phyloP scores from a whole-genome alignment of 176 grass and related monocot genomes.

The Paspalum vaginatum region DNA sequence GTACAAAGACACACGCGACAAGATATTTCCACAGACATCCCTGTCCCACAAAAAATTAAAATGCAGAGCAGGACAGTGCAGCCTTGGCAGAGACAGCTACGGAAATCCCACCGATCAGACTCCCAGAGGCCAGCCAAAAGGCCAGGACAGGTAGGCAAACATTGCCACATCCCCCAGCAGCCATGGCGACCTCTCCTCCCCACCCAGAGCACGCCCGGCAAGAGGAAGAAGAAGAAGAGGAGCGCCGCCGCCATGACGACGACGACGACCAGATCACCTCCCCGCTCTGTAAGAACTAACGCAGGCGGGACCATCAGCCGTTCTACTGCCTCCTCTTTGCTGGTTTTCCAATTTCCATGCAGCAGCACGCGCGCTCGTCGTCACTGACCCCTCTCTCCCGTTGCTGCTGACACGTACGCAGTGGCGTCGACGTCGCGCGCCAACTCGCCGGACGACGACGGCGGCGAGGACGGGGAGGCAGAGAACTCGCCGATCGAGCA shows the following conservation, averaged over 20 bases:
- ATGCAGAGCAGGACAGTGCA: neutral
- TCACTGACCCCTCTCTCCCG: neutral
- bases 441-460: neutral
- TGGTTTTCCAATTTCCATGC: neutral
- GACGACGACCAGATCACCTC: slow-evolving; percentile 48
- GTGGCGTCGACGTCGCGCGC: slow-evolving; percentile 29
- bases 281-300: slow-evolving; percentile 47
- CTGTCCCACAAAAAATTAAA: neutral
- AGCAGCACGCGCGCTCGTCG: neutral
- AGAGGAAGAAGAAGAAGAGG: neutral
- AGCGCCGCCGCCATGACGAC: neutral
- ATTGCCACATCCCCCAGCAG: neutral
- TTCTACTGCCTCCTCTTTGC: too few species aligned
- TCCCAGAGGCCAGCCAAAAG: neutral
- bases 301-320: too few species aligned
- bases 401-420: neutral
- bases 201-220: neutral
- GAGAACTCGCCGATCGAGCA: slow-evolving; percentile 96
- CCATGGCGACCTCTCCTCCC: slow-evolving; percentile 38
- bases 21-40: slow-evolving; percentile 30
- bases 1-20: neutral
- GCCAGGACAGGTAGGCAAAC: neutral
- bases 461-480: slow-evolving; percentile 27
- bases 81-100: neutral
- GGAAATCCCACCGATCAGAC: neutral